Conservation (phyloP, 805 yeast genomes). For the Candida sphagnicola region DNA sequence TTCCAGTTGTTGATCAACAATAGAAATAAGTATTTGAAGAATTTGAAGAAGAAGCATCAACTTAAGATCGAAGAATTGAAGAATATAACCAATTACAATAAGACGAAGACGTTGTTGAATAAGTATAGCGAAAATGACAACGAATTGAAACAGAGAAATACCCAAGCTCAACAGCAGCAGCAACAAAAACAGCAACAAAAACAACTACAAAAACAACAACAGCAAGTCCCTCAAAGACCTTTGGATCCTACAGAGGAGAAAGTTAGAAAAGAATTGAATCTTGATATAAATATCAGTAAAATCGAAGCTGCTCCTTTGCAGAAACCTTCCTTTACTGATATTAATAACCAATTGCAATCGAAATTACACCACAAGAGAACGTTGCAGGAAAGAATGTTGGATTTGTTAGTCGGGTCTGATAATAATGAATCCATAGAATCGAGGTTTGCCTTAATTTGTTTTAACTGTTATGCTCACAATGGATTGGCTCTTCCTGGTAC, state of each 20-base stretch:
- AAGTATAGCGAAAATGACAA: slow-evolving; percentile 37
- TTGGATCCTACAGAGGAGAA: slow-evolving; percentile 1
- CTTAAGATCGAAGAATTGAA: slow-evolving; percentile 64
- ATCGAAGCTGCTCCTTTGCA: neutral
- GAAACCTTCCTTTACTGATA: neutral
- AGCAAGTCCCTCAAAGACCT: neutral
- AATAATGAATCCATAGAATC: slow-evolving; percentile 58
- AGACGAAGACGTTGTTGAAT: slow-evolving; percentile 68
- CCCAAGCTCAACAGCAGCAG: neutral
- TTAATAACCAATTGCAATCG: neutral
- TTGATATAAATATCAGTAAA: slow-evolving; percentile 2
- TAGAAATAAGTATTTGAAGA: slow-evolving; percentile 16
- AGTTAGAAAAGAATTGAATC: slow-evolving; percentile 7
- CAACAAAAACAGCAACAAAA: neutral
- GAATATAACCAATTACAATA: slow-evolving; percentile 66
- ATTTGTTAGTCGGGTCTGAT: slow-evolving; percentile 46
- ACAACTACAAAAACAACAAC: slow-evolving; percentile 3
- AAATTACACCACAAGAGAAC: slow-evolving; percentile 11
- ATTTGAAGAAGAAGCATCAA: slow-evolving; percentile 43
- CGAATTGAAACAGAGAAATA: neutral
- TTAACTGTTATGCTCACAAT: slow-evolving; percentile 63
- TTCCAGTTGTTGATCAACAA: slow-evolving; percentile 17
- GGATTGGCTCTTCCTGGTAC: slow-evolving; percentile 78
- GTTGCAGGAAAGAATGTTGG: slow-evolving; percentile 35
- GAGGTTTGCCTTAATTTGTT: slow-evolving; percentile 71